Evolutionary conservation across 2,329 filamentous ascomycete species (phyloP).

Genomic region (Cadophora luteo-olivacea): DNA sequence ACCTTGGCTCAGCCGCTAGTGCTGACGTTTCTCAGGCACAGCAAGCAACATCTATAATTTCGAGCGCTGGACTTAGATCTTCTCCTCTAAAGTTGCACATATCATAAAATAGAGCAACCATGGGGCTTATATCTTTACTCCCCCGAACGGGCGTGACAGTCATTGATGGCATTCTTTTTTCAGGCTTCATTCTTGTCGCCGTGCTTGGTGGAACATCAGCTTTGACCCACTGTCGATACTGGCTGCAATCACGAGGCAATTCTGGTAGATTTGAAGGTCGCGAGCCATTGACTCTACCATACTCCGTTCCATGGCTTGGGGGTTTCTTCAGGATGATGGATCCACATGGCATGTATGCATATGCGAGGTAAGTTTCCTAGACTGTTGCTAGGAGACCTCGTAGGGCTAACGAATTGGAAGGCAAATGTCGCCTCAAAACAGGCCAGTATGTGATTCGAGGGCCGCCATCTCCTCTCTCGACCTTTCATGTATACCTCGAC

Average conservation of each 20-base stretch:
- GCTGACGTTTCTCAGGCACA: conserved; percentile 1
- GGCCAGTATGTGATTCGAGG: background rate
- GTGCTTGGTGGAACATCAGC: conserved; percentile 21
- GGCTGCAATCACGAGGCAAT: conserved; percentile 27
- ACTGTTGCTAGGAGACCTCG: background rate
- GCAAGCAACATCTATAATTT: background rate
- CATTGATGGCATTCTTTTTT: conserved; percentile 10
- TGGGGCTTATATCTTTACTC: background rate
- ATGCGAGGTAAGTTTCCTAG: conserved; percentile 22
- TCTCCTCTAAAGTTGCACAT: background rate
- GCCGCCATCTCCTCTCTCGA: background rate
- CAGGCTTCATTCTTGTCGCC: background rate
- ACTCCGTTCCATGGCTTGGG: conserved; percentile 28
- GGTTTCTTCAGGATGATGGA: conserved; percentile 22
- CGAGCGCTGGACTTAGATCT: background rate
- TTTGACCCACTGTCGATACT: conserved; percentile 30
- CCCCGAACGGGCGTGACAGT: conserved; percentile 5
- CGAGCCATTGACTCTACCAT: conserved; percentile 30
- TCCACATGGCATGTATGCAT: conserved; percentile 29
- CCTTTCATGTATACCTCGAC: background rate
- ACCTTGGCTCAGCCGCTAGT: background rate
- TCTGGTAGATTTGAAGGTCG: conserved; percentile 26
- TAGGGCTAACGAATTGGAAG: background rate
- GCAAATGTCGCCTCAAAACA: conserved; percentile 18
- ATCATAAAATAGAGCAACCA: background rate